A percentile compares a stretch with the other conserved stretches of the same genome.
Evolutionary conservation across 192 early-diverging fungal species (phyloP).

Genomic region (Anaeromyces robustus): DNA sequence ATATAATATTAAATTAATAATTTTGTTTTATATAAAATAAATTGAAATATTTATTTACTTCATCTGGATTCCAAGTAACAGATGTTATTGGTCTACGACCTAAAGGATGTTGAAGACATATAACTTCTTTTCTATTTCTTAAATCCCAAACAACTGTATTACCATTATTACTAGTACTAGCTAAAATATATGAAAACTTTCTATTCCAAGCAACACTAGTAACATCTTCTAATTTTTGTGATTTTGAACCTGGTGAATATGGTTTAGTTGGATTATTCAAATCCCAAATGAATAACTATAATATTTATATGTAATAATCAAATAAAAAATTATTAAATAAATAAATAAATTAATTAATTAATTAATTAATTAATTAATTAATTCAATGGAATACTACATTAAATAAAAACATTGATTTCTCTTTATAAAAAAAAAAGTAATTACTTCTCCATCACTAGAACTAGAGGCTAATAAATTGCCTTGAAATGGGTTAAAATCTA

Average conservation of each 20-base stretch:
- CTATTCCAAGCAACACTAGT: slow-evolving; percentile 85
- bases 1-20: background rate
- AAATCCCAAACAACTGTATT: slow-evolving; percentile 95
- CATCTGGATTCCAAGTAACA: slow-evolving; percentile 83
- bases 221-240: slow-evolving; percentile 72
- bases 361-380: too few species aligned
- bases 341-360: too few species aligned
- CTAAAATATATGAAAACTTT: slow-evolving; percentile 83
- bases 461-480: slow-evolving; percentile 76
- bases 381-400: background rate
- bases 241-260: slow-evolving; percentile 70
- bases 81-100: slow-evolving; percentile 63
- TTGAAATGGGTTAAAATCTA: slow-evolving; percentile 84
- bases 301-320: background rate
- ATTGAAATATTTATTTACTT: too few species aligned
- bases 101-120: slow-evolving; percentile 47
- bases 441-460: slow-evolving; percentile 78
- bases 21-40: too few species aligned
- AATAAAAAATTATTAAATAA: too few species aligned
- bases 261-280: slow-evolving; percentile 72
- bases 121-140: slow-evolving; percentile 66
- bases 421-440: slow-evolving; percentile 17
- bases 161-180: slow-evolving; percentile 77
- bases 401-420: background rate
- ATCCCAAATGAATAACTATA: slow-evolving; percentile 88